Percentiles rank a stretch among this genome's conserved stretches.
Evolutionary conservation across 345 rosid species (phyloP).

Genomic region (Firmiana major): DNA sequence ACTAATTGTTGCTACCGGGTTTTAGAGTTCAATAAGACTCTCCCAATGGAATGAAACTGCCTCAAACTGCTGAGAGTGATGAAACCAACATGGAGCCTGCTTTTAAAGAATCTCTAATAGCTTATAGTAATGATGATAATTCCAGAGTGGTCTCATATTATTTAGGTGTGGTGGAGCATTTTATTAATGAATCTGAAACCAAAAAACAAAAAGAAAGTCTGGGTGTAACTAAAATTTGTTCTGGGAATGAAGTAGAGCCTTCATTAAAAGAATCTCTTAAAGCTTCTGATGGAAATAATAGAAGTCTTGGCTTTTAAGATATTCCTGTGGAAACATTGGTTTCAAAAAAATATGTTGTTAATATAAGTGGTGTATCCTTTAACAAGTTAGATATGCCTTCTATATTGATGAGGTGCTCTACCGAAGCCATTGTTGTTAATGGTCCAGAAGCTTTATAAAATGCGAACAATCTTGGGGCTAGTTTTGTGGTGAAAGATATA

Average conservation of each 20-base stretch:
- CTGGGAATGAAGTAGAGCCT: conserved; percentile 2
- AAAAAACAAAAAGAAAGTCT: neutral
- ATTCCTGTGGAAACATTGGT: neutral
- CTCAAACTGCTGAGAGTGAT: no score
- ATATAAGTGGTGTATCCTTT: neutral
- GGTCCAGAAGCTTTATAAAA: neutral
- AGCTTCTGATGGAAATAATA: neutral
- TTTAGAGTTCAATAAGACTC: neutral
- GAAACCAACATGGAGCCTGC: neutral
- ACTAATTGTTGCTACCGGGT: neutral
- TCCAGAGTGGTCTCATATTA: neutral
- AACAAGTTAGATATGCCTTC: neutral
- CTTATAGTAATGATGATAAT: neutral
- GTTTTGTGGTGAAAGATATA: neutral
- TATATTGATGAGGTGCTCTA: neutral
- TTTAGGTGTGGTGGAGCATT: neutral
- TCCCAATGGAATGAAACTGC: conserved; percentile 1
- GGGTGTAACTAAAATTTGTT: neutral
- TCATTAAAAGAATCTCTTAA: neutral
- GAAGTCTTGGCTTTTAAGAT: neutral
- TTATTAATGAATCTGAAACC: conserved; percentile 10
- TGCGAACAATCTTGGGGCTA: neutral
- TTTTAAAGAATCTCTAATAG: neutral
- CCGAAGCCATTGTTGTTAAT: neutral
- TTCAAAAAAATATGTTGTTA: neutral